phyloP scores from a whole-genome alignment of 148 eudicot species.

The Pouteria glomerata region DNA sequence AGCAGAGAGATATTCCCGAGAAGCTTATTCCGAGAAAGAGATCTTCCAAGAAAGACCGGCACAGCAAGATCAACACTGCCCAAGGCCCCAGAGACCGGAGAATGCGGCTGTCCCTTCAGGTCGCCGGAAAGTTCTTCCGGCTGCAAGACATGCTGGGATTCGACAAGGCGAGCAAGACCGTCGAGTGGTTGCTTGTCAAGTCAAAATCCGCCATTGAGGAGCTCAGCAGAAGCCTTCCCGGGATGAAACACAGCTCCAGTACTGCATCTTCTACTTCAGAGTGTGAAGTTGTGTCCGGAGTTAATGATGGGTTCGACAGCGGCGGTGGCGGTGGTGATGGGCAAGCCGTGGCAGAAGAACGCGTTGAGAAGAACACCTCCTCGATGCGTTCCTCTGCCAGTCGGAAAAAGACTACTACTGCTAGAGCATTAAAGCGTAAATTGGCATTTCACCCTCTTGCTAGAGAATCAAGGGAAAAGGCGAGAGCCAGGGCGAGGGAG shows the following conservation, averaged over 20 bases:
- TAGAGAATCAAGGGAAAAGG: slow-evolving; percentile 29
- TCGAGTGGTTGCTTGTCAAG: slow-evolving; percentile 52
- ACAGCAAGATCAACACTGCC: slow-evolving; percentile 70
- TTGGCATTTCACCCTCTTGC: slow-evolving; percentile 19
- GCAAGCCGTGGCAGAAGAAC: too few species aligned
- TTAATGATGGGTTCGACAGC: too few species aligned
- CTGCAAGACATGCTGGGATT: slow-evolving; percentile 57
- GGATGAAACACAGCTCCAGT: slow-evolving; percentile 5
- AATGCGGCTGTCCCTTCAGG: slow-evolving; percentile 66
- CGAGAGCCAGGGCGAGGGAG: slow-evolving; percentile 37
- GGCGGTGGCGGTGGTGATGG: slow-evolving; percentile 15
- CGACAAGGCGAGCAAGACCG: slow-evolving; percentile 63
- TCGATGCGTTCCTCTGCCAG: not conserved
- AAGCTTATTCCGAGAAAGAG: slow-evolving; percentile 21
- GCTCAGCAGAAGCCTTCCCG: slow-evolving; percentile 14
- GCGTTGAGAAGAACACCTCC: slow-evolving; percentile 5
- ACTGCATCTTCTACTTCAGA: slow-evolving; percentile 41
- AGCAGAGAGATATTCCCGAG: too few species aligned
- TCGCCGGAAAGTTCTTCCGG: slow-evolving; percentile 50
- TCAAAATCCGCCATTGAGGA: slow-evolving; percentile 44
- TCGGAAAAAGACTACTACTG: slow-evolving; percentile 10
- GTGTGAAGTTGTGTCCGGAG: slow-evolving; percentile 36
- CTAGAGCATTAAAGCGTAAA: slow-evolving; percentile 9
- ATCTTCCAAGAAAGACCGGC: slow-evolving; percentile 52
- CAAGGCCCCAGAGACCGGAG: slow-evolving; percentile 65